Base-by-base conservation (phyloP, 2,329 filamentous ascomycete genomes). In the Seiridium cupressi region DNA sequence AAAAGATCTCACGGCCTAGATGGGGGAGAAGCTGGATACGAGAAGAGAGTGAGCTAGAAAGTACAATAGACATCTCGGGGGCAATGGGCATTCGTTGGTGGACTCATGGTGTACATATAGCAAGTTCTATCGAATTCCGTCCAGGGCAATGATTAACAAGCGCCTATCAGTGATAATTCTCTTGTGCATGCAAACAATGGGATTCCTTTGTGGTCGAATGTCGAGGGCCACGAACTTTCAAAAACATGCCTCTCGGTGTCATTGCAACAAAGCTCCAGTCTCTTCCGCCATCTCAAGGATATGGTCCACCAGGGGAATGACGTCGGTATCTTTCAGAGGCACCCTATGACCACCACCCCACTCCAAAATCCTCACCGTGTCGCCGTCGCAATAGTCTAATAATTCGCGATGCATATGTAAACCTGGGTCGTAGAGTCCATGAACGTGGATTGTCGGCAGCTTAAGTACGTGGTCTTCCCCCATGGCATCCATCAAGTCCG, bases 261-360 rank as follows among this genome's bases (percentile, higher is more conserved):
- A 26, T 55, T 31, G 35, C 42, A 13, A 26, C 49, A 72, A 44
- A 3, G 59, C 61, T 13, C 80, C 80, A n/a, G 79, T 79, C 64
- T 79, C 73, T 65, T 75, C 76, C 3, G 82, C 83, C 44, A 86
- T 69, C 32, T 78, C 75, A 42, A 86, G 71, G 36, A 88, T 82
- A 53, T 80, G 77, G 9, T 77, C 72, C 9, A 83, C 77, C 9
- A 90, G 76, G 8, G 73, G 77, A 54, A 84, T 78, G 3, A 93
- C 88, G 72, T 93, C 90, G 36, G 73, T 75, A 31, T 75, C 78
- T 77, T 89, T 90, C 61, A 93, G 81, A 2, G 90, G 89, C 54
- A 94, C 78, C 5, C 90, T 77, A 71, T 94, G 91, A 1, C 80
- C 81, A 0, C 89, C 90, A 60, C 91, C 83, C 91, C 90, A 93